Conservation (phyloP, 1,139 yeast species). For the Maudiozyma humilis region DNA sequence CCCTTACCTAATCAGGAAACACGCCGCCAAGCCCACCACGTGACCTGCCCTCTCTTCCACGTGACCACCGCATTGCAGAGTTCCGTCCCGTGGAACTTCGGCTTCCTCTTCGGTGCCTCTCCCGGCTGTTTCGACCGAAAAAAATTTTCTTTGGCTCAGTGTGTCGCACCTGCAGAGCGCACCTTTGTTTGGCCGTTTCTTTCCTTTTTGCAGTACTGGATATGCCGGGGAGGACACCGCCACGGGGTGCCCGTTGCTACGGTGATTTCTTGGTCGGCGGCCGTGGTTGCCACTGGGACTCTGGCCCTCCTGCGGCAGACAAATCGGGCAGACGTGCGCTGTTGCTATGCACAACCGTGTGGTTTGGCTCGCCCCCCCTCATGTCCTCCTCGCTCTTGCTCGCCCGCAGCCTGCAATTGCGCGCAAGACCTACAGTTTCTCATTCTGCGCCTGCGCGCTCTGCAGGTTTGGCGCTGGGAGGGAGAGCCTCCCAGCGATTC, state of each 20-base stretch:
- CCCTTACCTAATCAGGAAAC: no score
- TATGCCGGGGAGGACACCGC: neutral
- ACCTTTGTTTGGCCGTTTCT: neutral
- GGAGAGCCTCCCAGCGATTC: neutral
- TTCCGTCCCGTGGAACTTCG: no score
- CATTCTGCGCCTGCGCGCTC: neutral
- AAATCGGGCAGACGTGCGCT: neutral
- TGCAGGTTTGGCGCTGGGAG: no score
- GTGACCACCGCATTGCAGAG: no score
- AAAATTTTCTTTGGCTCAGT: neutral
- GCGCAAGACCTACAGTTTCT: neutral
- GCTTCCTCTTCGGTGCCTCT: no score
- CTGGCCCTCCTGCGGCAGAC: no score
- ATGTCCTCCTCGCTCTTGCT: neutral
- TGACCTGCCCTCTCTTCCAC: no score
- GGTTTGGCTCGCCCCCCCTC: neutral
- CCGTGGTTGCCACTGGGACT: conserved; percentile 1
- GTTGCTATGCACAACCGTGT: conserved; percentile 7
- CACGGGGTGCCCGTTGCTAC: neutral
- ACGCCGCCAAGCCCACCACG: no score
- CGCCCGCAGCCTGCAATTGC: neutral
- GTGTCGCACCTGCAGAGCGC: neutral
- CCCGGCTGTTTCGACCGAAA: neutral
- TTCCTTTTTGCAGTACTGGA: neutral
- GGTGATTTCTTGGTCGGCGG: neutral